Evolutionary conservation across 2,329 filamentous ascomycete genomes (phyloP).

Genomic region (Calonectria fujianensis): DNA sequence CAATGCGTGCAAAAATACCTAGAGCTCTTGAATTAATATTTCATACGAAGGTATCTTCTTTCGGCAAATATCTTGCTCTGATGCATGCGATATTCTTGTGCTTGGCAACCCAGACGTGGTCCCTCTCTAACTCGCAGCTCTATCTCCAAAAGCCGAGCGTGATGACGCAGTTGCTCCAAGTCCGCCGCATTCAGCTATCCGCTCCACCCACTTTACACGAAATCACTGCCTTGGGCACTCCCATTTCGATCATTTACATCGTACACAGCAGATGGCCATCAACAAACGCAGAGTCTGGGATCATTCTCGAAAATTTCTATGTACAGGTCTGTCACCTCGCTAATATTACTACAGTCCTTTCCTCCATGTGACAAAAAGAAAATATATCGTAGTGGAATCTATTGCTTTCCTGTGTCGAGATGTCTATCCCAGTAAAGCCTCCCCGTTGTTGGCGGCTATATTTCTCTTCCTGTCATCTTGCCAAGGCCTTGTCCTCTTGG

Average conservation of each 20-base stretch:
- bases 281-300: background rate
- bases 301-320: constrained; percentile 18
- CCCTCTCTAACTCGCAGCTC: constrained; percentile 27
- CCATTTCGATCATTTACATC: background rate
- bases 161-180: constrained; percentile 43
- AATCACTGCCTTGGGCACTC: background rate
- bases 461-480: constrained; percentile 39
- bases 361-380: constrained; percentile 35
- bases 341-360: constrained; percentile 11
- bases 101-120: background rate
- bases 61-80: background rate
- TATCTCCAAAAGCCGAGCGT: constrained; percentile 6
- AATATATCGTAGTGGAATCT: constrained; percentile 57
- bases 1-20: background rate
- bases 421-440: constrained; percentile 52
- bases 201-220: background rate
- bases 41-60: no score
- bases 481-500: constrained; percentile 42
- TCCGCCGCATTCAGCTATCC: constrained; percentile 30
- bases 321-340: constrained; percentile 25
- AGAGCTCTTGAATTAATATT: background rate
- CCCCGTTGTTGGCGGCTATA: constrained; percentile 24
- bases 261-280: background rate
- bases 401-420: constrained; percentile 57
- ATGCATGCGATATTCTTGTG: background rate